phyloP scores from a whole-genome alignment of 202 grass and related monocot genomes.

The Carex sylvatica region DNA sequence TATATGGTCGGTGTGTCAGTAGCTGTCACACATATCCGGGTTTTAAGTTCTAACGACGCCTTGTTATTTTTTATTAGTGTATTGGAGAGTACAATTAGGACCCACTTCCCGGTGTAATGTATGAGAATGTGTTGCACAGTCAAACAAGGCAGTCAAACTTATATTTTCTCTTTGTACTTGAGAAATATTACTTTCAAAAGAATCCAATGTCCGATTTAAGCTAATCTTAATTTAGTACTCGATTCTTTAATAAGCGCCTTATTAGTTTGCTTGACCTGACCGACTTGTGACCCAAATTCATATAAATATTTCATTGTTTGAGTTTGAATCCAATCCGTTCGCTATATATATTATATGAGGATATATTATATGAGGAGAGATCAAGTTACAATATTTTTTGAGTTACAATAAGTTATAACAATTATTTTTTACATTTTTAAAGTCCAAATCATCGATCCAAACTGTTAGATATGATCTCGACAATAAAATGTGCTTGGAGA shows the following conservation, averaged over 20 bases:
- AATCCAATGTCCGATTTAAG: neutral
- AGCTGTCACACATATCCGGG: neutral
- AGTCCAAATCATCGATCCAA: too few relatives aligned
- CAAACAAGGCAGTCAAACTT: conserved; percentile 15
- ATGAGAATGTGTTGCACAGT: neutral
- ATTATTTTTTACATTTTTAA: too few relatives aligned
- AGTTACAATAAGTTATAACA: too few relatives aligned
- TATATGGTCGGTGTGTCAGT: neutral
- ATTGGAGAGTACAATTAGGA: neutral
- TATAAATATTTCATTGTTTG: too few relatives aligned
- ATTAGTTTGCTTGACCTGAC: neutral
- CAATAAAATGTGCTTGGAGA: too few relatives aligned
- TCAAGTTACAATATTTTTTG: too few relatives aligned
- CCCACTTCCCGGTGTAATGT: neutral
- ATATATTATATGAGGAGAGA: too few relatives aligned
- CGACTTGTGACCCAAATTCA: too few relatives aligned
- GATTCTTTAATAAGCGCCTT: neutral
- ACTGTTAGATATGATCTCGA: too few relatives aligned
- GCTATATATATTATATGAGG: too few relatives aligned
- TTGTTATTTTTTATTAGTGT: neutral
- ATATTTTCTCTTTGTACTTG: neutral
- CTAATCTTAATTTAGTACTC: neutral
- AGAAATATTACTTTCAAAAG: neutral
- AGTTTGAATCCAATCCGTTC: too few relatives aligned
- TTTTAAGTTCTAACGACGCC: neutral